Conservation (phyloP, 345 rosid species). For the Citrus glauca region DNA sequence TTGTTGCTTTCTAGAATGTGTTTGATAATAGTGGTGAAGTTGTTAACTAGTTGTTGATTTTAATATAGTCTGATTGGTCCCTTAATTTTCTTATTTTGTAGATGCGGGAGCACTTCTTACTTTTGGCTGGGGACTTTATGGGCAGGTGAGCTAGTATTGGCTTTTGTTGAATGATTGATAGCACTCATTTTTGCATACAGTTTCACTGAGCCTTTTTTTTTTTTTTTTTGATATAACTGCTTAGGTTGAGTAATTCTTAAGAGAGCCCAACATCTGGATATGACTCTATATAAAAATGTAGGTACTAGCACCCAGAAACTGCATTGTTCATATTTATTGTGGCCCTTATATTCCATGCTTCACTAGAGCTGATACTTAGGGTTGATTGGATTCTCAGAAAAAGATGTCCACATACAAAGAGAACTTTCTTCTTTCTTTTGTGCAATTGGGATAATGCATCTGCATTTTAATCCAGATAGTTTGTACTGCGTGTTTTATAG, state of each 20-base stretch:
- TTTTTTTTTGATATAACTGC: not conserved
- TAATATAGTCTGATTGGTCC: not conserved
- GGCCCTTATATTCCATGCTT: not conserved
- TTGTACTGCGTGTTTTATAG: not conserved
- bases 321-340: not conserved
- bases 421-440: not conserved
- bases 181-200: not conserved
- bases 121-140: conserved; percentile 92
- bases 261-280: not conserved
- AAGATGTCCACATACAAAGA: not conserved
- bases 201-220: not conserved
- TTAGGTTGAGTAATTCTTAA: not conserved
- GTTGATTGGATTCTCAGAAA: not conserved
- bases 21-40: not conserved
- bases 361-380: not conserved
- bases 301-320: not conserved
- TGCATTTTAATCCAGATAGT: not conserved
- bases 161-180: not conserved
- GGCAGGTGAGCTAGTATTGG: conserved; percentile 51
- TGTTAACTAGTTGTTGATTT: not conserved
- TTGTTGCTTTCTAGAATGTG: not conserved
- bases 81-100: conserved; percentile 28
- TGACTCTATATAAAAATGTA: not conserved
- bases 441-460: not conserved
- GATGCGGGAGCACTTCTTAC: conserved; percentile 71